Percentiles rank a stretch among this genome's conserved stretches.
phyloP scores from a whole-genome alignment of 106 monocot genomes.

The Ottelia alismoides region DNA sequence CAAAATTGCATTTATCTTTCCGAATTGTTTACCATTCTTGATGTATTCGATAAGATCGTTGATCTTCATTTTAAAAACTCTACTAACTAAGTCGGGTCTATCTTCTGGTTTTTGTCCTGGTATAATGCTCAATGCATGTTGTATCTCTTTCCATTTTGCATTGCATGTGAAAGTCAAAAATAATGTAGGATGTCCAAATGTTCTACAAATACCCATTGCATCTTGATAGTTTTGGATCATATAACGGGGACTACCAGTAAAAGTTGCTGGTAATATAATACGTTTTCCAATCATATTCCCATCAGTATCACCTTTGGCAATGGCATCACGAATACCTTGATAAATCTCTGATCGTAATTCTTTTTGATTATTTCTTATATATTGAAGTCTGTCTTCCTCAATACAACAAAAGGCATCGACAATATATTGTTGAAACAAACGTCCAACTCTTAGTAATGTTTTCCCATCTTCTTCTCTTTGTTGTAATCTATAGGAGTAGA shows the following conservation, averaged over 20 bases:
- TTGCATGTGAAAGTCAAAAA: conserved; percentile 27
- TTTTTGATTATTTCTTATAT: conserved; percentile 4
- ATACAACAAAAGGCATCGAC: conserved; percentile 18
- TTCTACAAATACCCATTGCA: conserved; percentile 17
- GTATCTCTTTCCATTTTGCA: conserved; percentile 17
- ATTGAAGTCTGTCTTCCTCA: conserved; percentile 2
- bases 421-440: conserved; percentile 12
- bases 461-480: neutral
- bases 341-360: conserved; percentile 10
- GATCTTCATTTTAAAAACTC: conserved; percentile 18
- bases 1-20: conserved; percentile 3
- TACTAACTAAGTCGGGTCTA: conserved; percentile 6
- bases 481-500: conserved; percentile 7
- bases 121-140: neutral
- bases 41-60: conserved; percentile 7
- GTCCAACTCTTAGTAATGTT: neutral
- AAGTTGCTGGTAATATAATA: conserved; percentile 12
- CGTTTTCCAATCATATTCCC: neutral
- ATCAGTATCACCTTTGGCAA: neutral
- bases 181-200: conserved; percentile 9
- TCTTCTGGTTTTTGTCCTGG: conserved; percentile 2
- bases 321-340: neutral
- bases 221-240: conserved; percentile 23
- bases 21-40: conserved; percentile 4
- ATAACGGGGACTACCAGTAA: conserved; percentile 7